Evolutionary conservation across 495 filamentous ascomycete species (phyloP).

Genomic region (Parmelia sp.): DNA sequence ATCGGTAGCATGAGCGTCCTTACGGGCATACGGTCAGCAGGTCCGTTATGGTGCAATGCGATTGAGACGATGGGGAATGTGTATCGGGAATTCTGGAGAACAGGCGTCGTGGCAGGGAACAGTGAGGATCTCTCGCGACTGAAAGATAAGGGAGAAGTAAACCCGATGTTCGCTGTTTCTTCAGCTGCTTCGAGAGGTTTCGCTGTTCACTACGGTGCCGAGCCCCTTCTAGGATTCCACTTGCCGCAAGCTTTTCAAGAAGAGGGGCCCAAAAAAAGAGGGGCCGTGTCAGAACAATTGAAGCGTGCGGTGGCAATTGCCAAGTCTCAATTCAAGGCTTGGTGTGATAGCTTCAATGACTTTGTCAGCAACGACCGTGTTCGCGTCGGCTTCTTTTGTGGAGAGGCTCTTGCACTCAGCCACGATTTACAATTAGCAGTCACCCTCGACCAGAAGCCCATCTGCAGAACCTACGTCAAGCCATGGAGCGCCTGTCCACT

Average conservation of each 20-base stretch:
- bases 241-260: conserved; percentile 20
- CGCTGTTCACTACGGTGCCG: conserved; percentile 38
- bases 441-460: conserved; percentile 19
- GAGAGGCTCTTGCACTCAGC: conserved; percentile 43
- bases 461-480: conserved; percentile 11
- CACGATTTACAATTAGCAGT: conserved; percentile 35
- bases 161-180: conserved; percentile 29
- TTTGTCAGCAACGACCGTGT: conserved; percentile 23
- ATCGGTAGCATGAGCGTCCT: conserved; percentile 6
- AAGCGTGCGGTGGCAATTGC: conserved; percentile 23
- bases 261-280: background rate
- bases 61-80: conserved; percentile 26
- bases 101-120: conserved; percentile 27
- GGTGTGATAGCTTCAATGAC: conserved; percentile 30
- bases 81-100: conserved; percentile 34
- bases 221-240: conserved; percentile 44
- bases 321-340: conserved; percentile 31
- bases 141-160: background rate
- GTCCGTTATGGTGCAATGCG: conserved; percentile 22
- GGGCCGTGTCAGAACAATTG: conserved; percentile 24
- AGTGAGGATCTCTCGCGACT: conserved; percentile 8
- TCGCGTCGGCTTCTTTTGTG: conserved; percentile 38
- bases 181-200: conserved; percentile 14
- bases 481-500: conserved; percentile 26
- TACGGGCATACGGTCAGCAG: conserved; percentile 29